Percentiles rank a stretch among this genome's conserved stretches.
These are phyloP conservation scores for Sclerotinia glacialis DNA, from an alignment of 2,329 filamentous ascomycete genomes.

Conservation along the genomic window DNA sequence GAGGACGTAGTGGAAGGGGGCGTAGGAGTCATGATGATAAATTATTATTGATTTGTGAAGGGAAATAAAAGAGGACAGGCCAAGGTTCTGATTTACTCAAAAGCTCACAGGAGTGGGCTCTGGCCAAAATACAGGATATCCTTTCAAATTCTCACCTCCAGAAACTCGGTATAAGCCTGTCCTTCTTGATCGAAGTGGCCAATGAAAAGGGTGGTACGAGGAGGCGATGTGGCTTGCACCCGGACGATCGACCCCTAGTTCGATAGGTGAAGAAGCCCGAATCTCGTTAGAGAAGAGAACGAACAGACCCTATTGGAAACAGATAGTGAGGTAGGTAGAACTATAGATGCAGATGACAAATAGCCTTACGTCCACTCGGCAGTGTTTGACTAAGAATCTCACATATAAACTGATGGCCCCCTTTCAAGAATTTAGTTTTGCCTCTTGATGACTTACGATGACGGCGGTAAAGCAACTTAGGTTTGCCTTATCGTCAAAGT, in stretches of 20 bases:
- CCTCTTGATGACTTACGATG: slow-evolving; percentile 27
- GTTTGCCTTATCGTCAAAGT: slow-evolving; percentile 8
- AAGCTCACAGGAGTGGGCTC: slow-evolving; percentile 27
- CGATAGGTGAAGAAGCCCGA: slow-evolving; percentile 27
- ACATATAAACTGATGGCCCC: slow-evolving; percentile 32
- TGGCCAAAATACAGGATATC: slow-evolving; percentile 21
- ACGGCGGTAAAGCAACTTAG: slow-evolving; percentile 14
- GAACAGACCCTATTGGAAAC: slow-evolving; percentile 22
- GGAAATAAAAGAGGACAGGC: slow-evolving; percentile 23
- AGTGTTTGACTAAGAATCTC: slow-evolving; percentile 24
- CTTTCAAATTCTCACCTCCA: slow-evolving; percentile 22
- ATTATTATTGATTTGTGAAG: slow-evolving; percentile 25
- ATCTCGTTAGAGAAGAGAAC: slow-evolving; percentile 21
- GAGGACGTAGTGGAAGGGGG: slow-evolving; percentile 77
- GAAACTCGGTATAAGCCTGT: slow-evolving; percentile 24
- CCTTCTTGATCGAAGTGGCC: slow-evolving; percentile 23
- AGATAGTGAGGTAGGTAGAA: slow-evolving; percentile 34
- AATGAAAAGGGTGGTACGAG: slow-evolving; percentile 25
- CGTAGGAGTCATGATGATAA: slow-evolving; percentile 64
- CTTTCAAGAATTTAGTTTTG: slow-evolving; percentile 25
- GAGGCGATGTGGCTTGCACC: slow-evolving; percentile 17
- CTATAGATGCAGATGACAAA: slow-evolving; percentile 32
- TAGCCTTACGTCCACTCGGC: slow-evolving; percentile 34
- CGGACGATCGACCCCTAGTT: slow-evolving; percentile 23
- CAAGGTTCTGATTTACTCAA: slow-evolving; percentile 24